Base-by-base conservation (phyloP, 2,329 filamentous ascomycete genomes). In the Botrytis porri region DNA sequence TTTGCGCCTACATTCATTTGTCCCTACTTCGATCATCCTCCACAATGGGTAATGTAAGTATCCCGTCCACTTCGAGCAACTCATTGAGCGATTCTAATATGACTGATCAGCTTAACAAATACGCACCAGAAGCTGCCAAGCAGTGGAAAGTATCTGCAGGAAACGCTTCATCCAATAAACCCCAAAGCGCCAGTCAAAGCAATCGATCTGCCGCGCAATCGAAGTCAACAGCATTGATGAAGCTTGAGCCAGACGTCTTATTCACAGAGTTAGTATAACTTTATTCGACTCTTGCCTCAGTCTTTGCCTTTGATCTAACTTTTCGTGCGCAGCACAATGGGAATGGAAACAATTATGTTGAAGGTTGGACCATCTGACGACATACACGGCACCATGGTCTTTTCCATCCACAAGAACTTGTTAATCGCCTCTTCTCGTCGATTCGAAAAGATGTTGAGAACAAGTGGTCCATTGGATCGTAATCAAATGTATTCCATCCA, bases 381-480 rank as follows among this genome's bases (percentile, higher is more conserved):
- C 4, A 25, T 9, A n/a, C 32, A 45, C 4, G 67, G 57, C 25
- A 37, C 6, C 12, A 70, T 70, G 67, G 57, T 43, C 7, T 72
- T 72, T 39, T 48, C 62, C 22, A 69, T 72, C n/a, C 70, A 72
- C 62, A 72, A 60, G 22, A 41, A 43, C 14, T 41, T 72, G 29
- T 39, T 72, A 5, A 8, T n/a, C 14, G 22, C 12, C 3, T 67
- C 62, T 12, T 72, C 70, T 1, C 51, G 37, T 39, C 45, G 62
- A 35, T 72, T 72, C 3, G 39, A 25, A 37, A 67, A 61, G 54
- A 67, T 72, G 70, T 2, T 72, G 4, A 45, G 29, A 4, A 6
- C n/a, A 1, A 51, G 12, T 5, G 37, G 10, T 0, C 25, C 37
- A 20, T 41, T 57, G 41, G 48, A 45, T 7, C 39, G 22, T 14